Percentiles rank a stretch among this genome's conserved stretches.
Conservation (phyloP, 345 rosid genomes). For the Mercurialis annua region DNA sequence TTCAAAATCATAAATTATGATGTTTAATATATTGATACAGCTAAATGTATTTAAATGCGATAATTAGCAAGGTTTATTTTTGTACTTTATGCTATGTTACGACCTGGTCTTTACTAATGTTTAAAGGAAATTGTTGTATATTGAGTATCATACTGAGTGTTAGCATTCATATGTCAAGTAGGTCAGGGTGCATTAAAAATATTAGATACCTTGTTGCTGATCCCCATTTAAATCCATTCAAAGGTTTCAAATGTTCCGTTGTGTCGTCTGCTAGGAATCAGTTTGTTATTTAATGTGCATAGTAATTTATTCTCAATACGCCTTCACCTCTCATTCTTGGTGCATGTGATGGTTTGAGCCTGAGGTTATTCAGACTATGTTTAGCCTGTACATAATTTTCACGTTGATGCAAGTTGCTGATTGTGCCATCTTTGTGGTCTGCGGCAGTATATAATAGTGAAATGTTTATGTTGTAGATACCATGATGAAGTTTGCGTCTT, state of each 20-base stretch:
- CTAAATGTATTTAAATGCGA: too few species aligned
- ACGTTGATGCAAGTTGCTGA: neutral
- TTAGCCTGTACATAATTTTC: neutral
- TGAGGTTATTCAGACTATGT: neutral
- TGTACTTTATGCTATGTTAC: too few species aligned
- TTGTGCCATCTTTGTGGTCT: neutral
- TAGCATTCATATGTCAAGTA: too few species aligned
- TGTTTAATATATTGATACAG: too few species aligned
- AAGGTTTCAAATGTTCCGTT: neutral
- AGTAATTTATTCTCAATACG: neutral
- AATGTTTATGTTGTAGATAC: slow-evolving; percentile 53
- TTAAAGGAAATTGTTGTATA: too few species aligned
- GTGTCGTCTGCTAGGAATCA: neutral
- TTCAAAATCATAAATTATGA: too few species aligned
- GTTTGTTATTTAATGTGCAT: neutral
- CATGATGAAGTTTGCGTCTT: slow-evolving; percentile 99
- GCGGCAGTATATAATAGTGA: neutral
- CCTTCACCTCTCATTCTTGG: neutral
- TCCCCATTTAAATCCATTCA: too few species aligned
- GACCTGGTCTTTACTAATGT: too few species aligned
- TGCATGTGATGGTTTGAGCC: neutral
- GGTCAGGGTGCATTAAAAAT: too few species aligned
- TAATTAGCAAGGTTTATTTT: too few species aligned
- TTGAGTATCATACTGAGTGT: too few species aligned
- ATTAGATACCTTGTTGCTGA: too few species aligned